phyloP scores from a whole-genome alignment of 2,329 filamentous ascomycete species.

The Arthrobotrys iridis region DNA sequence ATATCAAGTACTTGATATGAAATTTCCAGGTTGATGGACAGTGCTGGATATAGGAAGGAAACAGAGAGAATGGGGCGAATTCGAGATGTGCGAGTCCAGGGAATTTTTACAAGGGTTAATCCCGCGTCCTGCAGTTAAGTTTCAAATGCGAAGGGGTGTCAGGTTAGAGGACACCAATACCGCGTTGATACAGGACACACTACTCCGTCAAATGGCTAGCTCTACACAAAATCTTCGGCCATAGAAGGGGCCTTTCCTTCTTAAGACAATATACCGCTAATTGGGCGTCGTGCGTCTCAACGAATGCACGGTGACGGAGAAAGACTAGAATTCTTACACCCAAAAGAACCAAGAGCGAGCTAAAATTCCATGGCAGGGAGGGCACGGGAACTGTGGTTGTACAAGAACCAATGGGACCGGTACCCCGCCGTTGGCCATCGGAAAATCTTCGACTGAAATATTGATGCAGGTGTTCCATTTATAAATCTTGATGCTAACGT shows the following conservation, averaged over 20 bases:
- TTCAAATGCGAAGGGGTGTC: conserved; percentile 15
- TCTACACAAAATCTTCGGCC: background rate
- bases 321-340: background rate
- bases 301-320: background rate
- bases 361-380: conserved; percentile 6
- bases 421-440: background rate
- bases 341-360: background rate
- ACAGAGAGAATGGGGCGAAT: background rate
- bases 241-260: background rate
- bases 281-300: background rate
- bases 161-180: too few species aligned
- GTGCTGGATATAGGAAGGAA: background rate
- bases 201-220: background rate
- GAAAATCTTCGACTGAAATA: background rate
- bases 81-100: conserved; percentile 17
- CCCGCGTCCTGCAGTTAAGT: conserved; percentile 6
- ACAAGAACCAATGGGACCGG: too few species aligned
- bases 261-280: background rate
- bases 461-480: background rate
- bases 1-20: background rate
- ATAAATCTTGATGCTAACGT: background rate
- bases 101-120: conserved; percentile 29
- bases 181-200: too few species aligned
- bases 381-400: background rate
- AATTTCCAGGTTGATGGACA: background rate